Conservation (phyloP, 2,329 filamentous ascomycete genomes). For the Xylariales sp. region DNA sequence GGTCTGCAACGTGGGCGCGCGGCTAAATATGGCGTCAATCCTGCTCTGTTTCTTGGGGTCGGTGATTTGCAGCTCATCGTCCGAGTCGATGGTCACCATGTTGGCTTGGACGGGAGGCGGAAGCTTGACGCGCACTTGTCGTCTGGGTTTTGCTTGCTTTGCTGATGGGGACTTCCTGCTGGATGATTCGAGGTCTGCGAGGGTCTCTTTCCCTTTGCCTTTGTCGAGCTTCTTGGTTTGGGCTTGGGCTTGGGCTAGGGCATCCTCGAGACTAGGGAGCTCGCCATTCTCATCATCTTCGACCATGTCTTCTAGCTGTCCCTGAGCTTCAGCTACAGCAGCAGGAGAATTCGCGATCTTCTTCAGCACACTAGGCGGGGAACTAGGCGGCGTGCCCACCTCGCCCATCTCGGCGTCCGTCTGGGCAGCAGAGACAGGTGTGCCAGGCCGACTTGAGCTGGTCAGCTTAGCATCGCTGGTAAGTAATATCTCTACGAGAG, state of each 20-base stretch:
- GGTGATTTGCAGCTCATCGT: constrained; percentile 62
- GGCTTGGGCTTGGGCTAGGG: constrained; percentile 27
- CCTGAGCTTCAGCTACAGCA: constrained; percentile 7
- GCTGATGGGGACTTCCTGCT: constrained; percentile 18
- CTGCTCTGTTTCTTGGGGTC: constrained; percentile 43
- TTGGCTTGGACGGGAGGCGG: constrained; percentile 36
- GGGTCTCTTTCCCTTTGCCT: constrained; percentile 55
- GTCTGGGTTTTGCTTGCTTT: constrained; percentile 29
- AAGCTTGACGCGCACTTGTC: constrained; percentile 47
- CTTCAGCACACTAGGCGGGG: constrained; percentile 44
- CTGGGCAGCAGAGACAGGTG: constrained; percentile 38
- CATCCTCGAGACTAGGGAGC: constrained; percentile 33
- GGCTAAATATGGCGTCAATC: constrained; percentile 64
- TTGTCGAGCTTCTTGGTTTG: constrained; percentile 41
- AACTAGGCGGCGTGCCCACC: constrained; percentile 67
- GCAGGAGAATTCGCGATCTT: constrained; percentile 7
- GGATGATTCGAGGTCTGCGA: constrained; percentile 19
- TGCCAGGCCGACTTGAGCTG: constrained; percentile 53
- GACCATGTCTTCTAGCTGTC: constrained; percentile 2
- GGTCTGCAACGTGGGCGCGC: constrained; percentile 57
- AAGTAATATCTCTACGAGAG: constrained; percentile 13
- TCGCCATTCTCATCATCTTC: constrained; percentile 27
- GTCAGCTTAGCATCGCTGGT: constrained; percentile 29
- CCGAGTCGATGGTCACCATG: constrained; percentile 39
- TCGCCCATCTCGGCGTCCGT: constrained; percentile 49